phyloP scores from a whole-genome alignment of 352 stramenopile species.

The Globisporangium barbulae region DNA sequence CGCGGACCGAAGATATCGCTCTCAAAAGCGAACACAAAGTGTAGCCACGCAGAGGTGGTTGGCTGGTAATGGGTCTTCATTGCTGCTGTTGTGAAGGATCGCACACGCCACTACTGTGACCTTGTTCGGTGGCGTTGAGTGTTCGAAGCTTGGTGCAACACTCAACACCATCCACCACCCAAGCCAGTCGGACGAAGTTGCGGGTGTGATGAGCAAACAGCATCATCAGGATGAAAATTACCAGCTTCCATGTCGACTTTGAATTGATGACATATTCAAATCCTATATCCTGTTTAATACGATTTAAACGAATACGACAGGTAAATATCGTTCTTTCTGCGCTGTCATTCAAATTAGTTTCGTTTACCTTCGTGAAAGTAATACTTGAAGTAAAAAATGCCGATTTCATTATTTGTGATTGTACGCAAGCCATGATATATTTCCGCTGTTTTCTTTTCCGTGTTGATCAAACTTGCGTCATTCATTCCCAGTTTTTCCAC shows the following conservation, averaged over 20 bases:
- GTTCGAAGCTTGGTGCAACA: not conserved
- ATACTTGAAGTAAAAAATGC: too few species aligned
- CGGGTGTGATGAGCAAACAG: not conserved
- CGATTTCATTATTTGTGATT: not conserved
- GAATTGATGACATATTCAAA: too few species aligned
- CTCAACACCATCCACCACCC: not conserved
- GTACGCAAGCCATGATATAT: not conserved
- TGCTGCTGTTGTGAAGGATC: not conserved
- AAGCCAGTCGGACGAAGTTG: not conserved
- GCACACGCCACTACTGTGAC: too few species aligned
- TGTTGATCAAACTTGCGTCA: slow-evolving; percentile 4
- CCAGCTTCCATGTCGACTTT: too few species aligned
- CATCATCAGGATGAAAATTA: not conserved
- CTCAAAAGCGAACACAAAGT: too few species aligned
- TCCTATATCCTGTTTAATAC: not conserved
- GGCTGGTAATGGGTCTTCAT: not conserved
- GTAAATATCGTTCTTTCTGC: not conserved
- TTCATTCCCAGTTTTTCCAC: slow-evolving; percentile 13
- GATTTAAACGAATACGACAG: not conserved
- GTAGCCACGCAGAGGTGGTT: too few species aligned
- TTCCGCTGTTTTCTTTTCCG: slow-evolving; percentile 1
- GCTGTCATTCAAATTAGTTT: too few species aligned
- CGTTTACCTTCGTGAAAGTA: too few species aligned
- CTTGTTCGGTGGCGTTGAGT: too few species aligned
- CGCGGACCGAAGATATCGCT: not conserved